Evolutionary conservation across 768 basidiomycete genomes (phyloP).

Genomic region (Suillus americanus): DNA sequence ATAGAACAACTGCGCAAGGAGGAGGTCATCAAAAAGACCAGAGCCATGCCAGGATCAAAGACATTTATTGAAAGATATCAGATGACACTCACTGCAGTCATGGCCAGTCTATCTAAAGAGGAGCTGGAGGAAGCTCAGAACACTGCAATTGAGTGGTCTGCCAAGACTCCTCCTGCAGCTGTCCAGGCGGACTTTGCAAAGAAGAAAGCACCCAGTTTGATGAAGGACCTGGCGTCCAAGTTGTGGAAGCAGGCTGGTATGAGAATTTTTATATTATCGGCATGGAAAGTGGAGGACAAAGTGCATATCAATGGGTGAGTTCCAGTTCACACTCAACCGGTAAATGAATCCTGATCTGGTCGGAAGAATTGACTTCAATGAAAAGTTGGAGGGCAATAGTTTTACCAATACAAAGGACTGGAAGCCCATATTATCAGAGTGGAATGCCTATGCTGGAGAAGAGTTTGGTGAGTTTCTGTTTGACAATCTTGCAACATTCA

Average conservation of each 20-base stretch:
- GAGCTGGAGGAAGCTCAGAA: constrained; percentile 1
- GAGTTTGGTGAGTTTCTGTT: neutral
- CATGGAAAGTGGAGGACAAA: neutral
- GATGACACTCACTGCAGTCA: too few species aligned
- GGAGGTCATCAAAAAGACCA: too few species aligned
- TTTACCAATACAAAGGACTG: neutral
- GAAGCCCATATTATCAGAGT: constrained; percentile 1
- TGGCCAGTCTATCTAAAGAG: constrained; percentile 1
- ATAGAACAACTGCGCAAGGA: too few species aligned
- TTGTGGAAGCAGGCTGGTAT: constrained; percentile 8
- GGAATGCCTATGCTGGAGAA: neutral
- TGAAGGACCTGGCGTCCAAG: neutral
- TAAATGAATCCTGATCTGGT: neutral
- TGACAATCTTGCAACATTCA: neutral
- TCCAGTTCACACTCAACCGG: neutral
- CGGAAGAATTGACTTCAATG: neutral
- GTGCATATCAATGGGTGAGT: neutral
- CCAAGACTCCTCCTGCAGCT: neutral
- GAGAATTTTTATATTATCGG: neutral
- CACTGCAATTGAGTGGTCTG: neutral
- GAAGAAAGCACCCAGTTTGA: neutral
- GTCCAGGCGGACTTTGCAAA: neutral
- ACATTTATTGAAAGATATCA: too few species aligned
- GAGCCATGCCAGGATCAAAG: too few species aligned
- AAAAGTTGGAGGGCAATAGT: neutral